These are phyloP conservation scores for Cladorrhinum samala DNA, from an alignment of 495 filamentous ascomycete species.

Conservation along the genomic window DNA sequence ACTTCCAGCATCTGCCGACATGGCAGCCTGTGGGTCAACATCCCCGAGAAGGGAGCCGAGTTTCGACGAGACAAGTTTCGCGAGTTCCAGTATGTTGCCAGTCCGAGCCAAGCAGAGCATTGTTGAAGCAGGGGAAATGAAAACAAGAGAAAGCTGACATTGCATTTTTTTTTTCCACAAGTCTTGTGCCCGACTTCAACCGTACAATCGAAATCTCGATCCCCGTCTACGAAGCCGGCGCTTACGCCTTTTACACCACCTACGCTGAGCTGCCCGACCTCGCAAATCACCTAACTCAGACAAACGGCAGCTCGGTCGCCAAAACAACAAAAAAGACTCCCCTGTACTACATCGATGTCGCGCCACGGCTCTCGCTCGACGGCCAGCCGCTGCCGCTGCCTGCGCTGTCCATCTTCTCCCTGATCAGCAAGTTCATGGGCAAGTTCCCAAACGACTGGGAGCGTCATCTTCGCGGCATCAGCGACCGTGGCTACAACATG, in stretches of 20 bases:
- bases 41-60: conserved; percentile 64
- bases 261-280: conserved; percentile 82
- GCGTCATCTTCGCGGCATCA: conserved; percentile 77
- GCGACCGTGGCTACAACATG: conserved; percentile 93
- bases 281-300: conserved; percentile 47
- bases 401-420: conserved; percentile 86
- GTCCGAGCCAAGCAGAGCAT: too few relatives aligned
- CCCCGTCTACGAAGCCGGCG: conserved; percentile 73
- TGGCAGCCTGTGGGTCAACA: conserved; percentile 93
- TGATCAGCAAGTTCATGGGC: conserved; percentile 97
- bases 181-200: conserved; percentile 88
- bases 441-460: conserved; percentile 85
- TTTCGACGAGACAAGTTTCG: conserved; percentile 74
- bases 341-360: conserved; percentile 87
- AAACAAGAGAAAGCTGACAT: neutral
- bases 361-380: conserved; percentile 69
- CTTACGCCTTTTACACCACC: conserved; percentile 93
- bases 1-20: conserved; percentile 91
- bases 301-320: conserved; percentile 19
- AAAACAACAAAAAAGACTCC: conserved; percentile 55
- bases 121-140: too few relatives aligned
- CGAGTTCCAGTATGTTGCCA: conserved; percentile 70
- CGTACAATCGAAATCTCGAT: conserved; percentile 83
- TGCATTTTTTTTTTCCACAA: conserved; percentile 28
- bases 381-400: conserved; percentile 67